Evolutionary conservation across 768 basidiomycete species (phyloP).

Genomic region (Calocybe cyanea): DNA sequence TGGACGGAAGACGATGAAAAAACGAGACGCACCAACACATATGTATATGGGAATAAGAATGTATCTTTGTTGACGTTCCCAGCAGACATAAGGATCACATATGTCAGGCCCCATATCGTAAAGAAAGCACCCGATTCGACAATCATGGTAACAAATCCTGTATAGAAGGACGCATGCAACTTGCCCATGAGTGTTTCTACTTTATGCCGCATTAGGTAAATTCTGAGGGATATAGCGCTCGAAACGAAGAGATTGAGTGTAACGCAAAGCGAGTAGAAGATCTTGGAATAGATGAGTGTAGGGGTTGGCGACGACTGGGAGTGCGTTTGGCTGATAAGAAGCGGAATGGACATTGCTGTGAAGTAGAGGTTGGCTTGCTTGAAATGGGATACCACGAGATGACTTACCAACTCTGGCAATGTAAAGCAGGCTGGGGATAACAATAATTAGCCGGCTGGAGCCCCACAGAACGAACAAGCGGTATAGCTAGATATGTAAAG

Average conservation of each 20-base stretch:
- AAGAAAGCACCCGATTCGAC: slow-evolving; percentile 22
- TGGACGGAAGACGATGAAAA: background rate
- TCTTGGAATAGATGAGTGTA: slow-evolving; percentile 8
- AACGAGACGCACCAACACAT: slow-evolving; percentile 15
- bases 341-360: slow-evolving; percentile 19
- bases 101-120: slow-evolving; percentile 17
- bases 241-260: slow-evolving; percentile 18
- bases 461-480: slow-evolving; percentile 16
- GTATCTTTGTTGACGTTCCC: slow-evolving; percentile 2
- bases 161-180: slow-evolving; percentile 20
- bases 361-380: background rate
- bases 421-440: slow-evolving; percentile 16
- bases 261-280: slow-evolving; percentile 18
- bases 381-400: background rate
- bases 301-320: background rate
- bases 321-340: slow-evolving; percentile 16
- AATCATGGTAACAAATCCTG: slow-evolving; percentile 17
- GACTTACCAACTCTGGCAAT: slow-evolving; percentile 15
- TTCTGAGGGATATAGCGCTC: slow-evolving; percentile 12
- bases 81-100: slow-evolving; percentile 17
- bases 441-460: slow-evolving; percentile 9
- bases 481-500: slow-evolving; percentile 13
- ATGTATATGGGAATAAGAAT: slow-evolving; percentile 17
- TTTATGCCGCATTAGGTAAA: slow-evolving; percentile 14
- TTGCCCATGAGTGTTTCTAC: slow-evolving; percentile 17